Conservation (phyloP, 257 asterid species). For the Nyctanthes arbortristis region DNA sequence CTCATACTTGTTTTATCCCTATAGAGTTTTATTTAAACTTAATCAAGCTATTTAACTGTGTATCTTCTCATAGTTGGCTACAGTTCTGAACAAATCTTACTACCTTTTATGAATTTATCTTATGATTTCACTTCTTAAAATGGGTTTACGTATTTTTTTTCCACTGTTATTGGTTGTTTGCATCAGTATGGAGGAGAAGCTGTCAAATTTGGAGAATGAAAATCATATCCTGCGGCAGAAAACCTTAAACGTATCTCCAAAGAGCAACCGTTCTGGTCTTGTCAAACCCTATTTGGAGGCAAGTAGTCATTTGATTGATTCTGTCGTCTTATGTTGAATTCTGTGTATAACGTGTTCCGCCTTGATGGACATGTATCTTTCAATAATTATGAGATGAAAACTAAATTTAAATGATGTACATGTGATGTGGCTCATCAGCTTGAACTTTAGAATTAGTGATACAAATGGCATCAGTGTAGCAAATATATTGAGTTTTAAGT, state of each 20-base stretch:
- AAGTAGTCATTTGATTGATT: constrained; percentile 36
- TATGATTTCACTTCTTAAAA: constrained; percentile 9
- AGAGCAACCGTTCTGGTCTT: constrained; percentile 63
- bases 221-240: constrained; percentile 82
- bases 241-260: constrained; percentile 68
- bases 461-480: too few relatives aligned
- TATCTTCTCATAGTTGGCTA: too few relatives aligned
- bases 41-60: too few relatives aligned
- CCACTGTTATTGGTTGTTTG: constrained; percentile 25
- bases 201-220: constrained; percentile 68
- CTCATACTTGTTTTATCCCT: too few relatives aligned
- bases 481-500: too few relatives aligned
- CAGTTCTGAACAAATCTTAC: too few relatives aligned
- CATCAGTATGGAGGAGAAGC: constrained; percentile 84
- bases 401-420: too few relatives aligned
- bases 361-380: constrained; percentile 14
- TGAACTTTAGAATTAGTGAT: too few relatives aligned
- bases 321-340: constrained; percentile 15
- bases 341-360: constrained; percentile 7
- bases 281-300: constrained; percentile 76
- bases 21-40: too few relatives aligned
- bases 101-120: constrained; percentile 11
- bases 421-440: too few relatives aligned
- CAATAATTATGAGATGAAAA: too few relatives aligned
- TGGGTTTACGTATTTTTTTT: constrained; percentile 19